A percentile compares a stretch with the other conserved stretches of the same genome.
Conservation (phyloP, 2,329 filamentous ascomycete genomes). For the Aspergillus novoparasiticus region DNA sequence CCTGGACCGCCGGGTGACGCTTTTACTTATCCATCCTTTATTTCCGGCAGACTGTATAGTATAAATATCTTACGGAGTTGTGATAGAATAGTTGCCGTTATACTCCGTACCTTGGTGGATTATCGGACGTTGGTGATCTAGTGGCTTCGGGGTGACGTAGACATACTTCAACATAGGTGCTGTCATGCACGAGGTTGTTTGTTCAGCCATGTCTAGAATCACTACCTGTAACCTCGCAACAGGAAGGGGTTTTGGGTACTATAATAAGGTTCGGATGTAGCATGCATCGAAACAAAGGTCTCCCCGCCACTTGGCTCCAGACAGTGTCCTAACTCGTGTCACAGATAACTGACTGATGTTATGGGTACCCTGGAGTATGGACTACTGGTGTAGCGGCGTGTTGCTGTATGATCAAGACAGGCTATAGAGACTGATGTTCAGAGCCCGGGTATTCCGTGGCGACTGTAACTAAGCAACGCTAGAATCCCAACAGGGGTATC, state of each 20-base stretch:
- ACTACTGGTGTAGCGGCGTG: neutral
- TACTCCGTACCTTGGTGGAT: neutral
- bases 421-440: too few relatives aligned
- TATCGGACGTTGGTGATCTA: too few relatives aligned
- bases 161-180: neutral
- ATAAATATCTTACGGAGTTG: neutral
- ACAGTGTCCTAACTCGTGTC: neutral
- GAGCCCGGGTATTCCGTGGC: neutral
- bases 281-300: neutral
- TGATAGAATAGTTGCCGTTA: neutral
- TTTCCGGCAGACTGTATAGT: neutral
- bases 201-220: neutral
- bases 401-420: too few relatives aligned
- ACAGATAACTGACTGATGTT: neutral
- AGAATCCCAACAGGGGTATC: constrained; percentile 3
- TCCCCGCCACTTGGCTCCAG: too few relatives aligned
- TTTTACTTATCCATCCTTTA: neutral
- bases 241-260: neutral
- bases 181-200: neutral
- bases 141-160: neutral
- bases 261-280: neutral
- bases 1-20: neutral
- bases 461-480: neutral
- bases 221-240: neutral
- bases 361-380: neutral